A percentile compares a stretch with the other conserved stretches of the same genome.
These are phyloP conservation scores for Alternaria triticimaculans DNA, from an alignment of 2,329 filamentous ascomycete genomes.

Conservation along the genomic window DNA sequence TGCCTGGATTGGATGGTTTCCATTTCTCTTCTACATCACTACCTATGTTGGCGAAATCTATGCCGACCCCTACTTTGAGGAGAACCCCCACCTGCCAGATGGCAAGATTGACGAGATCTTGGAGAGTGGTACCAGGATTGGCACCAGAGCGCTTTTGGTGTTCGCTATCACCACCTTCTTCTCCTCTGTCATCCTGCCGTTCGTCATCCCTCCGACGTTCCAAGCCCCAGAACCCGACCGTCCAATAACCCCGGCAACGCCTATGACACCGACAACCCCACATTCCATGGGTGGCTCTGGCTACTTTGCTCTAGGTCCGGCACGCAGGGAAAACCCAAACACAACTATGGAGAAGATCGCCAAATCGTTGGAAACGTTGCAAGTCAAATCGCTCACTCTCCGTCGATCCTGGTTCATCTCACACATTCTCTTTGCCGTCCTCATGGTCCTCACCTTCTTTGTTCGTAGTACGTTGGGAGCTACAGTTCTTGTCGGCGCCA, in stretches of 20 bases:
- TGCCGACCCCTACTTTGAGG: conserved; percentile 78
- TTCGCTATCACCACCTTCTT: conserved; percentile 85
- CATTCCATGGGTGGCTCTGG: conserved; percentile 42
- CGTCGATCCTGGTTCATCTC: conserved; percentile 86
- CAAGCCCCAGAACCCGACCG: conserved; percentile 50
- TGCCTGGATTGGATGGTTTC: conserved; percentile 95
- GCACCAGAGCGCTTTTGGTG: conserved; percentile 86
- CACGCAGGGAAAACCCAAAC: conserved; percentile 25
- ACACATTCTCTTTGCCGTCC: conserved; percentile 79
- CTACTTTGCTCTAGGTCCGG: conserved; percentile 41
- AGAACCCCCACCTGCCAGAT: conserved; percentile 78
- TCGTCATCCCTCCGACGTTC: conserved; percentile 85
- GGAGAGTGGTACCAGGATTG: conserved; percentile 83
- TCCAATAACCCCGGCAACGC: conserved; percentile 51
- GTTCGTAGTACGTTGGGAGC: conserved; percentile 74
- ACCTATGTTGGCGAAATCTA: conserved; percentile 95
- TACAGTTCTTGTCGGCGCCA: conserved; percentile 77
- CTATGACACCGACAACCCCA: conserved; percentile 43
- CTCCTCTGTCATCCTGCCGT: conserved; percentile 82
- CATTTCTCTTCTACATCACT: conserved; percentile 92
- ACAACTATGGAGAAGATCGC: conserved; percentile 32
- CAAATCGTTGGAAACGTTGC: conserved; percentile 64
- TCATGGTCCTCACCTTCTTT: conserved; percentile 84
- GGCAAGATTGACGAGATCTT: conserved; percentile 80
- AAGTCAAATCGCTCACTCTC: conserved; percentile 84